Evolutionary conservation across 345 rosid genomes (phyloP).

Genomic region (Stellera chamaejasme): DNA sequence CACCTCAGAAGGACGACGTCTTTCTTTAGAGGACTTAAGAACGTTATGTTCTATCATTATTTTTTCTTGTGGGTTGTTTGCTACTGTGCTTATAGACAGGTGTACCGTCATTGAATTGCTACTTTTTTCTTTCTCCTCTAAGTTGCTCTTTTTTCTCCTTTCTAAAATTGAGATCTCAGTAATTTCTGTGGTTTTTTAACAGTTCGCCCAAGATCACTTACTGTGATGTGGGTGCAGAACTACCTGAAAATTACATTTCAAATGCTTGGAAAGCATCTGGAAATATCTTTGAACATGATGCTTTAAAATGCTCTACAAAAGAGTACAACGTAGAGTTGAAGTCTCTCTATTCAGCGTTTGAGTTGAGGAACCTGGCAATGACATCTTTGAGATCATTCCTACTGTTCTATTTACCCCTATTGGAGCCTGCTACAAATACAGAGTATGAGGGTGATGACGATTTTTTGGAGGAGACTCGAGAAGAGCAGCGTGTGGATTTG

Average conservation of each 20-base stretch:
- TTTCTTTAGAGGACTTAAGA: too few species aligned
- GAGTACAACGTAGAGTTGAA: slow-evolving; percentile 65
- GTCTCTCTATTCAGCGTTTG: slow-evolving; percentile 82
- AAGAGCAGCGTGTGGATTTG: slow-evolving; percentile 43
- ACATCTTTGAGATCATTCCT: slow-evolving; percentile 83
- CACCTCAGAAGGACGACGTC: too few species aligned
- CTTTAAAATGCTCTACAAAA: slow-evolving; percentile 44
- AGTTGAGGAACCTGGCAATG: slow-evolving; percentile 63
- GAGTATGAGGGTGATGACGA: slow-evolving; percentile 77
- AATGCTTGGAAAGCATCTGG: slow-evolving; percentile 32
- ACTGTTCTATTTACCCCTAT: slow-evolving; percentile 75
- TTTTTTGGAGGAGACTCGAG: slow-evolving; percentile 44
- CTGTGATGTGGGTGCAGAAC: slow-evolving; percentile 76
- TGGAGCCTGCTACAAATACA: slow-evolving; percentile 53
- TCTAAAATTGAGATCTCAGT: too few species aligned
- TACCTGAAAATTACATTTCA: slow-evolving; percentile 48
- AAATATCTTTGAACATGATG: slow-evolving; percentile 32
- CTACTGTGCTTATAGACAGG: too few species aligned
- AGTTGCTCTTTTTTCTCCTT: background rate
- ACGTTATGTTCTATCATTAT: too few species aligned
- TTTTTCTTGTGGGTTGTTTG: too few species aligned
- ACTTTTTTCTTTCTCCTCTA: slow-evolving; percentile 7
- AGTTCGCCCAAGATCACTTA: slow-evolving; percentile 64
- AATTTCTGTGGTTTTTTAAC: slow-evolving; percentile 10
- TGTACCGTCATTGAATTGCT: background rate